phyloP scores from a whole-genome alignment of 805 yeast species.

The Cyberlindnera euphorbiiphila region DNA sequence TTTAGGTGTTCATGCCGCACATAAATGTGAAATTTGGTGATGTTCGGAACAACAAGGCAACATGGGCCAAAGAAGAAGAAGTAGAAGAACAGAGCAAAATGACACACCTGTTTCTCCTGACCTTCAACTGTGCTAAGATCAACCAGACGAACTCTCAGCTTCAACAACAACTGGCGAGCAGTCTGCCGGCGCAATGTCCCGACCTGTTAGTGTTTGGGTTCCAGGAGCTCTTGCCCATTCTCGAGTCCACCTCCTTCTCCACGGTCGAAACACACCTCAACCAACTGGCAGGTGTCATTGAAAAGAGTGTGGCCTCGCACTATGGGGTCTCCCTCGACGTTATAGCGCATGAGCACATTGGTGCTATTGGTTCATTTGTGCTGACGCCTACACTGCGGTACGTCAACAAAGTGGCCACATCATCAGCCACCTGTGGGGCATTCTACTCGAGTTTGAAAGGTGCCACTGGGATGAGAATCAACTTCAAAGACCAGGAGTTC shows the following conservation, averaged over 20 bases:
- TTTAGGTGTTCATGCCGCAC: no score
- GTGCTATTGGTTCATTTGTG: slow-evolving; percentile 54
- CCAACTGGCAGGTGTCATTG: slow-evolving; percentile 33
- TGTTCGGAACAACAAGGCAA: no score
- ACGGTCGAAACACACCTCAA: slow-evolving; percentile 37
- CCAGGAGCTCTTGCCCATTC: slow-evolving; percentile 56
- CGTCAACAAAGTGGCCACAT: slow-evolving; percentile 1
- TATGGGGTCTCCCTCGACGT: slow-evolving; percentile 38
- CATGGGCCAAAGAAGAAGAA: not conserved
- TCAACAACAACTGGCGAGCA: slow-evolving; percentile 24
- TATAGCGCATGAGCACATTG: slow-evolving; percentile 41
- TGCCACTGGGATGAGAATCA: slow-evolving; percentile 58
- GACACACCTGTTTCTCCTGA: slow-evolving; percentile 22
- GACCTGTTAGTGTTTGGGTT: slow-evolving; percentile 58
- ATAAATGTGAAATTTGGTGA: no score
- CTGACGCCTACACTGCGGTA: slow-evolving; percentile 32
- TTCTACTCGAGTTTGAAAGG: slow-evolving; percentile 70
- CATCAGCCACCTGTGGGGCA: slow-evolving; percentile 11
- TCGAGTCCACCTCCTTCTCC: slow-evolving; percentile 47
- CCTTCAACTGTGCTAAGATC: slow-evolving; percentile 59
- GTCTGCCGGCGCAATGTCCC: slow-evolving; percentile 34
- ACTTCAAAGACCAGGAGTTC: slow-evolving; percentile 28
- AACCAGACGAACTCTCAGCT: slow-evolving; percentile 29
- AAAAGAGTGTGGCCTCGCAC: slow-evolving; percentile 37
- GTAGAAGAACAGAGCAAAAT: not conserved